phyloP scores from a whole-genome alignment of 331 rosid species.

The Telfairia occidentalis region DNA sequence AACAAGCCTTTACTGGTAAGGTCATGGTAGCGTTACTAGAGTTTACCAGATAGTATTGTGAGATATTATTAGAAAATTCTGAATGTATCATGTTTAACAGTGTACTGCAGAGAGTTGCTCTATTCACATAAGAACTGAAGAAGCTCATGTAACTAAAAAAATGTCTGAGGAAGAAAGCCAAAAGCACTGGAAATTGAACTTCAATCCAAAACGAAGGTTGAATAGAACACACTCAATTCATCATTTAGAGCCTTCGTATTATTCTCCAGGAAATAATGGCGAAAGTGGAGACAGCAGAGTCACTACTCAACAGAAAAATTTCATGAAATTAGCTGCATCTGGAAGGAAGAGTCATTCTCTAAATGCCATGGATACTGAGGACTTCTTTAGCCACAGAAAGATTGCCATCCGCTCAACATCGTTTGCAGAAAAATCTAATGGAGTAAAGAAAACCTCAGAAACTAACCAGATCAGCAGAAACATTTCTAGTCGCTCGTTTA shows the following conservation, averaged over 20 bases:
- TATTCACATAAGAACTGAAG: constrained; percentile 18
- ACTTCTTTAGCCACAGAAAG: constrained; percentile 14
- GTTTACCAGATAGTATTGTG: background rate
- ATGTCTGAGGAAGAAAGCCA: constrained; percentile 20
- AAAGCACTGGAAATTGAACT: constrained; percentile 23
- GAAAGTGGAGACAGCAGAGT: background rate
- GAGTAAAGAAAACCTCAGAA: constrained; percentile 17
- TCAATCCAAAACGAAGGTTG: constrained; percentile 19
- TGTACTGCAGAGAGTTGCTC: constrained; percentile 17
- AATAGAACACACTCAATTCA: constrained; percentile 16
- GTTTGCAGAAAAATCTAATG: constrained; percentile 18
- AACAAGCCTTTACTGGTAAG: constrained; percentile 37
- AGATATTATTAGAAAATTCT: background rate
- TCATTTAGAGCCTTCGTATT: constrained; percentile 24
- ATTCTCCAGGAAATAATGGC: constrained; percentile 3
- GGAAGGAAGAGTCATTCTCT: background rate
- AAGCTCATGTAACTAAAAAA: constrained; percentile 13
- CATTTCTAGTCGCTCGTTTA: constrained; percentile 17
- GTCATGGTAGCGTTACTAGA: constrained; percentile 7
- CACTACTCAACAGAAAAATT: background rate
- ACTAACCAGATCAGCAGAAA: constrained; percentile 19
- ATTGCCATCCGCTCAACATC: constrained; percentile 5
- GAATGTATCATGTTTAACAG: constrained; percentile 27
- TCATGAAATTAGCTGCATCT: background rate
- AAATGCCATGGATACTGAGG: background rate